phyloP scores from a whole-genome alignment of 768 basidiomycete genomes.

The Lactarius sanguifluus region DNA sequence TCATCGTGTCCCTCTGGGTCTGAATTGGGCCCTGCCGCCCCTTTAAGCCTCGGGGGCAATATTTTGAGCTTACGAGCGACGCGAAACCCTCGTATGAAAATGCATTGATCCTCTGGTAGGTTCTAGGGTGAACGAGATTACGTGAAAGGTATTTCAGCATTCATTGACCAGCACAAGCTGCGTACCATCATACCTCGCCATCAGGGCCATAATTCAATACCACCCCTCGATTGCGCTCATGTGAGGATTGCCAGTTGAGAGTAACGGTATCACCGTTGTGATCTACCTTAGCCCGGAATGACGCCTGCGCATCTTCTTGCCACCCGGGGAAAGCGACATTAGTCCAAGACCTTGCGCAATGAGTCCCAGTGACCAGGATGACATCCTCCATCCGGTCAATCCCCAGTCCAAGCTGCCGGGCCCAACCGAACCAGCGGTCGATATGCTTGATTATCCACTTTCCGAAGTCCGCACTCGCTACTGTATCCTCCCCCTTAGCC shows the following conservation, averaged over 20 bases:
- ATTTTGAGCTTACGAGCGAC: neutral
- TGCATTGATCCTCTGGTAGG: neutral
- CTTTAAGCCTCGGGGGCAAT: neutral
- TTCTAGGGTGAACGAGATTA: neutral
- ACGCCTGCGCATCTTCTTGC: neutral
- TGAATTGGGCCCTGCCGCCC: neutral
- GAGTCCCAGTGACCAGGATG: neutral
- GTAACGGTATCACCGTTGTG: neutral
- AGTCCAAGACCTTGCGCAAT: slow-evolving; percentile 7
- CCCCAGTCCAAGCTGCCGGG: too few relatives aligned
- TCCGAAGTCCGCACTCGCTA: too few relatives aligned
- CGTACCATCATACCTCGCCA: too few relatives aligned
- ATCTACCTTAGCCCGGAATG: neutral
- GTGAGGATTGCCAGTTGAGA: too few relatives aligned
- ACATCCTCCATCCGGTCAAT: too few relatives aligned
- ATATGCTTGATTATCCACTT: too few relatives aligned
- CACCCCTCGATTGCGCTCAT: too few relatives aligned
- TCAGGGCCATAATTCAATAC: too few relatives aligned
- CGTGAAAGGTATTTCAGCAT: neutral
- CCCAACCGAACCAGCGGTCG: too few relatives aligned
- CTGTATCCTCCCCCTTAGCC: too few relatives aligned
- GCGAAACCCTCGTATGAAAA: neutral
- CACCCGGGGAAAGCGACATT: neutral
- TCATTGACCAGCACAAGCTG: too few relatives aligned
- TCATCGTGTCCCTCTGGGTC: neutral